phyloP scores from a whole-genome alignment of 2,329 filamentous ascomycete species.

The Fusarium vanettenii region DNA sequence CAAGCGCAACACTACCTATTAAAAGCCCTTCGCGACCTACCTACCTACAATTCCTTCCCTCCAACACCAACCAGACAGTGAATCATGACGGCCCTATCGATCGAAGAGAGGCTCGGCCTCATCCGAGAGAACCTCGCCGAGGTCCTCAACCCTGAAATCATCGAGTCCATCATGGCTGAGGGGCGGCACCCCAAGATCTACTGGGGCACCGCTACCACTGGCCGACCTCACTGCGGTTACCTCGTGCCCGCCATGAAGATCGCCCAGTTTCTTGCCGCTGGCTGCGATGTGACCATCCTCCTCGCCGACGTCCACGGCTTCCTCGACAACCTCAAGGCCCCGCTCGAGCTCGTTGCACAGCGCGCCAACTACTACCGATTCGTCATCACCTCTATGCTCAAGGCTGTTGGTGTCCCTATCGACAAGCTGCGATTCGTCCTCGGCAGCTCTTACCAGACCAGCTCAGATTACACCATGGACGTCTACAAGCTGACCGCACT shows the following conservation, averaged over 20 bases:
- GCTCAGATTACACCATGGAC: constrained; percentile 84
- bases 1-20: neutral
- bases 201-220: constrained; percentile 89
- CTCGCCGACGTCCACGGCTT: constrained; percentile 82
- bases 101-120: constrained; percentile 73
- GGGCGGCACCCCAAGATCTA: constrained; percentile 82
- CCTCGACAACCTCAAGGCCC: constrained; percentile 86
- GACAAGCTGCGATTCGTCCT: constrained; percentile 85
- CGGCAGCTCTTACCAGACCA: constrained; percentile 85
- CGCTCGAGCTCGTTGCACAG: constrained; percentile 85
- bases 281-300: constrained; percentile 83
- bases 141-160: constrained; percentile 85
- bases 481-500: constrained; percentile 80
- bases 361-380: constrained; percentile 87
- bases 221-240: constrained; percentile 90
- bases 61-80: neutral
- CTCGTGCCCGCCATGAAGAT: constrained; percentile 91
- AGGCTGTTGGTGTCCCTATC: constrained; percentile 82
- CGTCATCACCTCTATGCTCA: constrained; percentile 79
- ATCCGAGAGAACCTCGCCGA: constrained; percentile 86
- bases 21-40: neutral
- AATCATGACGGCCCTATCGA: constrained; percentile 21
- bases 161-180: constrained; percentile 77
- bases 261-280: constrained; percentile 85
- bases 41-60: neutral